Evolutionary conservation across 2,329 filamentous ascomycete species (phyloP).

Genomic region (Aspergillus sp.): DNA sequence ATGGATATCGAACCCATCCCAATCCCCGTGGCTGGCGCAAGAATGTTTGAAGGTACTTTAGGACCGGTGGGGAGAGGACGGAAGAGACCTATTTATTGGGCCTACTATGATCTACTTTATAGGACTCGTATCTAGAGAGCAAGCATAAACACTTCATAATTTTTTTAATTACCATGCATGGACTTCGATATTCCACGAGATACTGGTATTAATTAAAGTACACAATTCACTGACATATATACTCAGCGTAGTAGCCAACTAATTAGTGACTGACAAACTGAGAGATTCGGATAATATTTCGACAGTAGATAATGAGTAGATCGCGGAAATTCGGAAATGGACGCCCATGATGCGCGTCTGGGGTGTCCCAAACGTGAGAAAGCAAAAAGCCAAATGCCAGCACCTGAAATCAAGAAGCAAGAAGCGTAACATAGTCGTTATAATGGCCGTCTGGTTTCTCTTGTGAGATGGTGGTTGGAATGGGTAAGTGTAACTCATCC

Average conservation of each 20-base stretch:
- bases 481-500: background rate
- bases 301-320: background rate
- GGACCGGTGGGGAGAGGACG: no score
- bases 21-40: no score
- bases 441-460: background rate
- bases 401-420: constrained; percentile 6
- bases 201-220: background rate
- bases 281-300: background rate
- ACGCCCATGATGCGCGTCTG: background rate
- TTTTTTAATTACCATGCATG: background rate
- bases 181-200: background rate
- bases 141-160: background rate
- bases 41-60: no score
- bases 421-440: background rate
- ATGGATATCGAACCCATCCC: no score
- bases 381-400: constrained; percentile 7
- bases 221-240: background rate
- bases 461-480: background rate
- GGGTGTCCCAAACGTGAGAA: background rate
- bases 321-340: background rate
- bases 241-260: background rate
- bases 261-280: background rate
- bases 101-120: no score
- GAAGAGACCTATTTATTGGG: no score
- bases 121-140: no score